Evolutionary conservation across 768 basidiomycete species (phyloP), one percentile per base, ranked within the genome.

Genomic region (Tricholoma sp.): DNA sequence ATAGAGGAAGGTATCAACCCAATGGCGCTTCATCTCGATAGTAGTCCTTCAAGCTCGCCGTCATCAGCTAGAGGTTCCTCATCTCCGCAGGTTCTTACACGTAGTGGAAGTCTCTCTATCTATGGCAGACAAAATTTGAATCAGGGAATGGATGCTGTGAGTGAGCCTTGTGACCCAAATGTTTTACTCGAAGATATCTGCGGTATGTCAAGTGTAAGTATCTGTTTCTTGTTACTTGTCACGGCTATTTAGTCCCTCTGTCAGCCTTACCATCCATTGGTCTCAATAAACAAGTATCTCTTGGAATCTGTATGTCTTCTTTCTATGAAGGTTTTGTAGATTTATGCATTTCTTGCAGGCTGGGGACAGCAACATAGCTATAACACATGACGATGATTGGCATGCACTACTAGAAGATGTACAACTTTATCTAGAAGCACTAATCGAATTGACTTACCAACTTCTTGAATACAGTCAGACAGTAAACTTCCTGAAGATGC

Each of bases 331-430:
- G 24, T 42, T 24, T 24, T 4, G 24, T 24, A 24, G 24, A 24
- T 24, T 24, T 44, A 18, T n/a, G 39, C 8, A 49, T 2, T 32
- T 24, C 49, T 39, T n/a, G 12, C 17, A 15, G 44, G 13, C 20
- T 24, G 39, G 28, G 42, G 7, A 9, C 59, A 57, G 50, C 44
- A 28, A 15, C 34, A 50, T 61, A 15, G 61, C 59, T n/a, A 34
- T 65, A 11, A 50, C 59, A 33, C 60, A 63, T 34, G 64, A 65
- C 48, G 60, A 63, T 34, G 60, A 61, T 45, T 65, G 58, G 60
- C 17, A 44, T 45, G 53, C 57, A 9, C 20, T 59, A 12, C 51
- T 65, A 32, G 29, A 28, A 48, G 55, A 63, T 31, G 62, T 63
- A 52, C 12, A 17, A 24, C 24, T 24, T 24, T 24, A 42, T 18